These are phyloP conservation scores for Melanogaster broomeanus DNA, from an alignment of 768 basidiomycete species.

Conservation along the genomic window DNA sequence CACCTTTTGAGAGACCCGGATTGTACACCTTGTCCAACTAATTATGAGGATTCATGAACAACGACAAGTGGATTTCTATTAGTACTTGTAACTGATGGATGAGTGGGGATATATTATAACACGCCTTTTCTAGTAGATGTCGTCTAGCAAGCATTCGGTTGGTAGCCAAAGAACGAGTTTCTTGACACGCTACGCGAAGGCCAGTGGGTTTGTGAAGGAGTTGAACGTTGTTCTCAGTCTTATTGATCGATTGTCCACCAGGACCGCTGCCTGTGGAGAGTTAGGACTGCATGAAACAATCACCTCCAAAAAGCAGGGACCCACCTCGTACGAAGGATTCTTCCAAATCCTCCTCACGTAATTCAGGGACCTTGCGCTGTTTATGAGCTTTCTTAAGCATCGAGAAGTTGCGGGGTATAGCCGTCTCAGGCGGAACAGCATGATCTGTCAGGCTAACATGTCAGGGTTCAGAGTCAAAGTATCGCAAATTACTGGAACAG, in stretches of 20 bases:
- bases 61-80: conserved; percentile 12
- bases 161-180: conserved; percentile 78
- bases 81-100: conserved; percentile 10
- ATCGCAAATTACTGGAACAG: conserved; percentile 30
- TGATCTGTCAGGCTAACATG: conserved; percentile 26
- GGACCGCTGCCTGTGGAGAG: conserved; percentile 73
- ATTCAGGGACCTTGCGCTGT: conserved; percentile 61
- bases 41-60: conserved; percentile 3
- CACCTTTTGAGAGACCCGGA: conserved; percentile 74
- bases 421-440: conserved; percentile 33
- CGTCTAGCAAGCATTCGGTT: conserved; percentile 81
- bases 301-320: conserved; percentile 13
- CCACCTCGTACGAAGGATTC: conserved; percentile 86
- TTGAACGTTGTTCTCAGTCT: conserved; percentile 90
- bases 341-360: conserved; percentile 80
- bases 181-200: conserved; percentile 83
- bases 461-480: conserved; percentile 27
- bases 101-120: conserved; percentile 33
- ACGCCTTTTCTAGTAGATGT: conserved; percentile 74
- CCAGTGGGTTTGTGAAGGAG: conserved; percentile 88
- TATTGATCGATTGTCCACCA: conserved; percentile 97
- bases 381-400: conserved; percentile 70
- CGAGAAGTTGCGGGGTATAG: conserved; percentile 54
- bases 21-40: conserved; percentile 74
- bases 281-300: conserved; percentile 6